Percentiles rank a stretch among this genome's conserved stretches.
phyloP scores from a whole-genome alignment of 345 rosid species.

The Salix koriyanagi region DNA sequence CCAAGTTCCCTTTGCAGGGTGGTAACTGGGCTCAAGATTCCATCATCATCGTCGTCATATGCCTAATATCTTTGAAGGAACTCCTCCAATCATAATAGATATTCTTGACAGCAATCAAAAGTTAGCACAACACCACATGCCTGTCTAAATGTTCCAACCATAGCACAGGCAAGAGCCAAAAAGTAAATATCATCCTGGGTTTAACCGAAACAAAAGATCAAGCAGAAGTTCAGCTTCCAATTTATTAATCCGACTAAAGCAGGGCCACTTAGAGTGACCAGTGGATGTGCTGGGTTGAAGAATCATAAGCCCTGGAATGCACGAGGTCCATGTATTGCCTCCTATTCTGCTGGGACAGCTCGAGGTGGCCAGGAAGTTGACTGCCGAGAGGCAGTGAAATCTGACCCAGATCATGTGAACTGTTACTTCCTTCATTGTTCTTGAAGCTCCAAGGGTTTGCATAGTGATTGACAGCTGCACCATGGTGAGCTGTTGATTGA shows the following conservation, averaged over 20 bases:
- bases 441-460: conserved; percentile 56
- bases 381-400: conserved; percentile 37
- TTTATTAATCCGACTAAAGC: background rate
- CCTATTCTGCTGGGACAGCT: conserved; percentile 49
- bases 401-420: conserved; percentile 41
- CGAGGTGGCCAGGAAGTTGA: conserved; percentile 45
- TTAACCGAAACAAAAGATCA: background rate
- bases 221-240: background rate
- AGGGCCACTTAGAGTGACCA: conserved; percentile 54
- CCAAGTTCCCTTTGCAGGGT: no score
- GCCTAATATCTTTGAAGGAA: no score
- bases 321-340: conserved; percentile 57
- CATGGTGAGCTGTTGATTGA: conserved; percentile 44
- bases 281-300: conserved; percentile 55
- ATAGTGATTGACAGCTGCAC: conserved; percentile 39
- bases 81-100: no score
- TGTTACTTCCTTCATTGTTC: conserved; percentile 35
- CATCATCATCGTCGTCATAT: no score
- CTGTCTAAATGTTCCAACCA: background rate
- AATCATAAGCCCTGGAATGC: conserved; percentile 48
- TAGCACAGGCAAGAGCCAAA: background rate
- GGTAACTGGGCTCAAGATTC: no score
- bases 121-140: background rate
- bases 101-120: no score
- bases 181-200: background rate